Conservation (phyloP, 352 stramenopile species). For the Pythium graminicola region DNA sequence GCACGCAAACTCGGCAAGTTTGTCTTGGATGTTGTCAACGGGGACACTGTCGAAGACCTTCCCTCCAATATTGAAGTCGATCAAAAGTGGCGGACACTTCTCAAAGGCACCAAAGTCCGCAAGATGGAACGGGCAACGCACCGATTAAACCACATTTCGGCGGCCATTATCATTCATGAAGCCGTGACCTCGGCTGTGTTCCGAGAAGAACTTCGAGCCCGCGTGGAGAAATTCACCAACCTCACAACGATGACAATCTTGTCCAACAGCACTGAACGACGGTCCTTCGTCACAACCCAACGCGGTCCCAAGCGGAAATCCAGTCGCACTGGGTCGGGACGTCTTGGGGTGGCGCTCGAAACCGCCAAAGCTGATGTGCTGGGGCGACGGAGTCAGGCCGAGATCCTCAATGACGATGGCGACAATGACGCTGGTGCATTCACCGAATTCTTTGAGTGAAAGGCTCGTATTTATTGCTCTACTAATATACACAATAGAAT, state of each 20-base stretch:
- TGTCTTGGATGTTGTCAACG: conserved; percentile 51
- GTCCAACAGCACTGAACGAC: background rate
- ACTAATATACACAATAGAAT: no score
- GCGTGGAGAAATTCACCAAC: conserved; percentile 43
- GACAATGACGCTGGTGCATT: conserved; percentile 10
- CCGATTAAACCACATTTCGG: conserved; percentile 46
- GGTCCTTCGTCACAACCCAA: background rate
- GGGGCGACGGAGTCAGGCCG: background rate
- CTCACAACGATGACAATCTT: conserved; percentile 24
- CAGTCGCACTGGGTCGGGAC: background rate
- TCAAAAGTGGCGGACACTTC: conserved; percentile 44
- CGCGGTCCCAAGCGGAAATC: conserved; percentile 1
- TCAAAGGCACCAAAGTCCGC: conserved; percentile 45
- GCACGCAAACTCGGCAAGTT: conserved; percentile 52
- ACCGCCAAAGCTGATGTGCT: background rate
- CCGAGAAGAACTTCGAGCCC: conserved; percentile 46
- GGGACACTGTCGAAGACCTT: conserved; percentile 34
- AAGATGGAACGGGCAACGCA: conserved; percentile 43
- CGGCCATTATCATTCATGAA: conserved; percentile 40
- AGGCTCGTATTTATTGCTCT: no score
- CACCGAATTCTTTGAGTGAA: conserved; percentile 12
- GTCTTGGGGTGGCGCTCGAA: conserved; percentile 1
- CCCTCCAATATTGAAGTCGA: conserved; percentile 41
- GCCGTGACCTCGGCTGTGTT: conserved; percentile 50
- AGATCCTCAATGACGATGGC: background rate